Percentiles rank a stretch among this genome's conserved stretches.
These are phyloP conservation scores for Tanozyma kutaoensis DNA, from an alignment of 805 yeast genomes.

Conservation along the genomic window DNA sequence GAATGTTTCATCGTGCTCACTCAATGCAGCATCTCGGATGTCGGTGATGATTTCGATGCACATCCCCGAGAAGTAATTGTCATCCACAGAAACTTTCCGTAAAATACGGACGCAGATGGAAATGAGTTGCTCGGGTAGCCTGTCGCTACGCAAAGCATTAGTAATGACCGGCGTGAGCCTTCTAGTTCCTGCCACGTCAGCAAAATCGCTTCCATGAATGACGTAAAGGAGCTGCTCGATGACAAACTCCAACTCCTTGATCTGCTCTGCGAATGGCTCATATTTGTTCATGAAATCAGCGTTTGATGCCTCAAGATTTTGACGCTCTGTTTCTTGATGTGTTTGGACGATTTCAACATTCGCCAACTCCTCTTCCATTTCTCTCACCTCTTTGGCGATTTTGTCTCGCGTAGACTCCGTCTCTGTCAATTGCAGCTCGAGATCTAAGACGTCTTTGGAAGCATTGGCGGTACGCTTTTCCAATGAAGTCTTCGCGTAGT, in stretches of 20 bases:
- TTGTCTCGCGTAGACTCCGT: too few species aligned
- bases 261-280: conserved; percentile 25
- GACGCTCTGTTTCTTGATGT: conserved; percentile 5
- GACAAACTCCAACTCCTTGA: conserved; percentile 55
- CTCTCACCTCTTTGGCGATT: conserved; percentile 4
- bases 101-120: conserved; percentile 51
- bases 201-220: conserved; percentile 64
- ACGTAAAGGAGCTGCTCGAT: conserved; percentile 59
- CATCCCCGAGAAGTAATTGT: conserved; percentile 74
- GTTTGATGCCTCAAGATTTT: conserved; percentile 2
- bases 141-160: conserved; percentile 42
- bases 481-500: too few species aligned
- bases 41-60: conserved; percentile 79
- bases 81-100: conserved; percentile 59
- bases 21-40: conserved; percentile 52
- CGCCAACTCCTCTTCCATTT: conserved; percentile 2
- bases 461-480: too few species aligned
- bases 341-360: conserved; percentile 3
- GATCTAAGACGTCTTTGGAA: too few species aligned
- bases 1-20: conserved; percentile 20
- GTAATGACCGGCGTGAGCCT: conserved; percentile 41
- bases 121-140: conserved; percentile 39
- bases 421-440: too few species aligned
- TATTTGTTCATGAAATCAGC: conserved; percentile 10
- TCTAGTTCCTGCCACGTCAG: conserved; percentile 85